A percentile compares a stretch with the other conserved stretches of the same genome.
Conservation (phyloP, 2,329 filamentous ascomycete genomes). For the Arthrobotrys pseudoclavata region DNA sequence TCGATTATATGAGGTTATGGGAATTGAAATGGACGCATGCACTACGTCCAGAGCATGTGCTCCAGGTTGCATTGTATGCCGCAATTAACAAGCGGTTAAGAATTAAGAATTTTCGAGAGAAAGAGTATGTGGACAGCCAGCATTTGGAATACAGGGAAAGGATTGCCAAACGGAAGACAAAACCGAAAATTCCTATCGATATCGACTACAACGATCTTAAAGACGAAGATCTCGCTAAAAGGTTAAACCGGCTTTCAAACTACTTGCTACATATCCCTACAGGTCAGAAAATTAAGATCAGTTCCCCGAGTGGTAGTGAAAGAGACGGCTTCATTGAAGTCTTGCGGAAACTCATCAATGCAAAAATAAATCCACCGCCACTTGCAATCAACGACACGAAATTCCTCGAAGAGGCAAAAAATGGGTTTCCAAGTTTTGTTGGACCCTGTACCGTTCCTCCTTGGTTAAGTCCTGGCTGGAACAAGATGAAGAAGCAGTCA, state of each 20-base stretch:
- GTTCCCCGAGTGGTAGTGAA: background rate
- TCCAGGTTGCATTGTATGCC: constrained; percentile 47
- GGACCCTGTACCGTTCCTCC: constrained; percentile 49
- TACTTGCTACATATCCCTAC: constrained; percentile 52
- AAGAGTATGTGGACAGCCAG: constrained; percentile 25
- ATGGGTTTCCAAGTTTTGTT: constrained; percentile 54
- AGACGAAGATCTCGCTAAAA: constrained; percentile 27
- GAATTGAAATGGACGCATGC: constrained; percentile 54
- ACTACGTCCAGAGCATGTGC: constrained; percentile 49
- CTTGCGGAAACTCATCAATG: constrained; percentile 41
- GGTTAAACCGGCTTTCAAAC: constrained; percentile 35
- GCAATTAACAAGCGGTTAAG: constrained; percentile 37
- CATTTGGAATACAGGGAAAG: constrained; percentile 6
- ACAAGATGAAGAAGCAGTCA: constrained; percentile 3
- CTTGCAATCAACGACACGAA: constrained; percentile 47
- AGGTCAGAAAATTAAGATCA: constrained; percentile 41
- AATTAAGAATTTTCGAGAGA: constrained; percentile 47
- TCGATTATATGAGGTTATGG: constrained; percentile 50
- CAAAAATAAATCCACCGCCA: constrained; percentile 50
- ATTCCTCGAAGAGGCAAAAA: constrained; percentile 50
- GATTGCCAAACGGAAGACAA: constrained; percentile 25
- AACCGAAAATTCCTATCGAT: constrained; percentile 42
- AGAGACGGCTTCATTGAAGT: constrained; percentile 53
- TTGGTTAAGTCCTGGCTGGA: constrained; percentile 45
- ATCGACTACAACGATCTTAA: constrained; percentile 49